Base-by-base conservation (phyloP, 2,329 filamentous ascomycete species). In the Aaosphaeria arxii region DNA sequence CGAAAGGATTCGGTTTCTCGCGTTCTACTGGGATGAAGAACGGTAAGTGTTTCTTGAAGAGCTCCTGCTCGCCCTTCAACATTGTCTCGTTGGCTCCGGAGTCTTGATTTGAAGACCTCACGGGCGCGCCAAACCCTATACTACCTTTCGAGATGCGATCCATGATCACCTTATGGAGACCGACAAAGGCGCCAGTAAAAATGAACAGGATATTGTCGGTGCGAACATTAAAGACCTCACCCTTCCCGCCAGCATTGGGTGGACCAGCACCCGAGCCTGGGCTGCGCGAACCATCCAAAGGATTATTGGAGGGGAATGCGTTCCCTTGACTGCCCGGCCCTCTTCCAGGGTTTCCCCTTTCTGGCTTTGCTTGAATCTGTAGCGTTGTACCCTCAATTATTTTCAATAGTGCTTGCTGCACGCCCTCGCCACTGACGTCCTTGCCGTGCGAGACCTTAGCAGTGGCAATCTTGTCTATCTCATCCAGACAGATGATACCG, bases 161-260 rank as follows among this genome's bases (percentile, higher is more conserved):
- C 50, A 95, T 77, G 43, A 99, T 83, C 32, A 87, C 81, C 67
- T 95, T 96, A 62, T 96, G 89, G 1, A 97, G 77, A 2, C 91
- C 92, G 33, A 95, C 88, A 66, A 99, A 99, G 13, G 94, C 94
- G 13, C 94, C 94, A 9, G 91, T 95, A 68, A 94, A 96, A 39
- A 99, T 91, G 72, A 99, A 99, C 30, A 99, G 81, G 50, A 99
- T 97, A 60, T 97, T 96, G 55, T 91, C 91, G 0, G 94, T 99
- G 60, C 94, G 88, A 49, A 96, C 86, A 47, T 89, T 85, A 69
- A 80, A 86, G 4, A 81, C 74, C 52, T 86, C 83, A 17, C 77
- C 77, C 64, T 83, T 85, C 29, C 55, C 59, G 11, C 58, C 59
- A 11, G 52, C 52, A 6, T 30, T 17, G 3, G 46, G n/a, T 30